A percentile compares a stretch with the other conserved stretches of the same genome.
These are phyloP conservation scores for Angophora floribunda DNA, from an alignment of 345 rosid species.

Conservation along the genomic window DNA sequence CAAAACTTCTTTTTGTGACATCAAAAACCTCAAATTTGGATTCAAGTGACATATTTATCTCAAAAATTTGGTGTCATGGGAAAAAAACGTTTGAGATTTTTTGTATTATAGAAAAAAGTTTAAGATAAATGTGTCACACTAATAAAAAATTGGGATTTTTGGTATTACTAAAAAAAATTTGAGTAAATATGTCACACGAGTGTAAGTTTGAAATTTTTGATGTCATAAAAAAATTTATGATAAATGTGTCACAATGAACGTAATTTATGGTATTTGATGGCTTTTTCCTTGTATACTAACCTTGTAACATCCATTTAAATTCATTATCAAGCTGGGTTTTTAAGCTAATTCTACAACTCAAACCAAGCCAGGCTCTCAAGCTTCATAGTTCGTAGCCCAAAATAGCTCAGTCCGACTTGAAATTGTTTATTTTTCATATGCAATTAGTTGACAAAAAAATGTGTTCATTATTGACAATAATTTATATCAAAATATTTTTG, in stretches of 20 bases:
- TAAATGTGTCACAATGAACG: too few relatives aligned
- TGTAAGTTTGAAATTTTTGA: neutral
- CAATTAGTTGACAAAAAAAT: neutral
- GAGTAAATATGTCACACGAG: neutral
- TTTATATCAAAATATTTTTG: accelerated
- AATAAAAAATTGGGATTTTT: too few relatives aligned
- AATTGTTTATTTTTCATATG: neutral
- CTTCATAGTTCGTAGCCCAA: neutral
- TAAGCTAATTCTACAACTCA: neutral
- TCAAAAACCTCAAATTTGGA: neutral
- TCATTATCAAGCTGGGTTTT: neutral
- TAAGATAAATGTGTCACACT: accelerated
- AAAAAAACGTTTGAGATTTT: accelerated
- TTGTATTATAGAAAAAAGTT: too few relatives aligned
- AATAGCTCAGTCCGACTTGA: neutral
- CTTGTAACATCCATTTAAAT: too few relatives aligned
- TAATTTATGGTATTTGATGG: accelerated
- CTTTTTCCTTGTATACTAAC: neutral
- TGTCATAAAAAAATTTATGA: accelerated
- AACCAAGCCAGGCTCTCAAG: neutral
- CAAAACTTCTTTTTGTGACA: accelerated
- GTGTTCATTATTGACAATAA: neutral
- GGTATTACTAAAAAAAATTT: too few relatives aligned
- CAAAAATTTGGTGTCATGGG: neutral
- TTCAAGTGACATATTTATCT: too few relatives aligned